Base-by-base conservation (phyloP, 345 rosid species). In the Zanthoxylum bungeanum region DNA sequence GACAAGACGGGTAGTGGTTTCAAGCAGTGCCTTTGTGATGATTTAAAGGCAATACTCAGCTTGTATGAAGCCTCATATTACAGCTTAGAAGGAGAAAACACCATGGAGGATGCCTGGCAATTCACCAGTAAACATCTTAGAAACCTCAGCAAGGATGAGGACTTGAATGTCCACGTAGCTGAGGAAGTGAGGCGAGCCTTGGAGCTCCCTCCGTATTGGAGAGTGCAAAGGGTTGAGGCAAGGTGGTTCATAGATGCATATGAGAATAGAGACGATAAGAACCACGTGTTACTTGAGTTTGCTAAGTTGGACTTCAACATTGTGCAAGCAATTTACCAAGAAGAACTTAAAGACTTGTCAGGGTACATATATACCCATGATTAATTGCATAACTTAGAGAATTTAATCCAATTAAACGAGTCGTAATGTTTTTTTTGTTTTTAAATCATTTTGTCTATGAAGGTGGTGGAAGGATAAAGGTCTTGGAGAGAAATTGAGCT, bases 401-500 rank as follows among this genome's bases (percentile, higher is more conserved):
- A 14, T 42, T 12, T 12, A 42, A 42, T 42, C 11, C 36, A 34
- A 4, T 3, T 34, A 7, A 4, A 1, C 6, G 36, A 3, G 36
- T 34, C 4, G 36, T 34, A 34, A 34, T 34, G 36, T 51, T 51
- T 51, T 1, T 51, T 51, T 24, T n/a, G n/a, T n/a, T n/a, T n/a
- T n/a, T n/a, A n/a, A n/a, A n/a, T n/a, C n/a, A 6, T 1, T 74
- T 55, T 46, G 2, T 4, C 7, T 42, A 9, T 51, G 42, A 56
- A 73, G 81, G 58, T 73, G 81, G 81, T 77, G 77, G 81, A 64
- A 16, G 44, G n/a, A 25, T 24, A 39, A 27, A 57, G 77, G 57
- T 6, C 75, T 78, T 6, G 64, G 58, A 9, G 36, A 31, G 7
- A 64, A 78, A 24, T 19, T 78, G 51, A 59, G 40, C 16, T 77